Conservation (phyloP, 2,329 filamentous ascomycete species). For the Ramichloridium luteum region DNA sequence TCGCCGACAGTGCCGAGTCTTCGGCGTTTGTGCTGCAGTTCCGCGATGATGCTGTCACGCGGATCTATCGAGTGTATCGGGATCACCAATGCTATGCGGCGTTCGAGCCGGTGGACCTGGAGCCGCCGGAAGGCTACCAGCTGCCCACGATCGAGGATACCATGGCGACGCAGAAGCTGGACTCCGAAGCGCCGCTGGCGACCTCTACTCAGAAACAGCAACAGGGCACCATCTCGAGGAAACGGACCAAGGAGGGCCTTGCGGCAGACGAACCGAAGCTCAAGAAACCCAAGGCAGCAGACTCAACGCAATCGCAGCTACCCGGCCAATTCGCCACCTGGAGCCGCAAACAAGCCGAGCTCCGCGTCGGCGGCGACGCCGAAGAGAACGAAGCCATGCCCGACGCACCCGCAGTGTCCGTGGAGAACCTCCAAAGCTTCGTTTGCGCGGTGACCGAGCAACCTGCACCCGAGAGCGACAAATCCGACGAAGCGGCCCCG, state of each 20-base stretch:
- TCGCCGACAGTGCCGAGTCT: background rate
- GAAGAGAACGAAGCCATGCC: conserved; percentile 9
- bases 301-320: conserved; percentile 15
- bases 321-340: conserved; percentile 12
- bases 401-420: conserved; percentile 3
- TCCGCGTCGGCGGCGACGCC: conserved; percentile 12
- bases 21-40: too few relatives aligned
- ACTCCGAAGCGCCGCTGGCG: background rate
- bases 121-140: background rate
- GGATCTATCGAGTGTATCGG: background rate
- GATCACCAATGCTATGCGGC: conserved; percentile 11
- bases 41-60: background rate
- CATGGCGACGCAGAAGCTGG: background rate
- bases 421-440: conserved; percentile 8
- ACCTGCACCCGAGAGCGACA: too few relatives aligned
- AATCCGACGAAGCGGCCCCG: conserved; percentile 6
- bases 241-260: background rate
- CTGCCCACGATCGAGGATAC: background rate
- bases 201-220: too few relatives aligned
- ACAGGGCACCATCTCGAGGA: too few relatives aligned
- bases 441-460: conserved; percentile 7
- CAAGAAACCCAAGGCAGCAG: conserved; percentile 41
- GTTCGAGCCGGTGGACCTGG: background rate
- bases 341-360: conserved; percentile 18
- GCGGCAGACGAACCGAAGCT: conserved; percentile 36